Evolutionary conservation across 148 eudicot genomes (phyloP), one percentile per base, ranked within the genome.

Genomic region (Silene latifolia): DNA sequence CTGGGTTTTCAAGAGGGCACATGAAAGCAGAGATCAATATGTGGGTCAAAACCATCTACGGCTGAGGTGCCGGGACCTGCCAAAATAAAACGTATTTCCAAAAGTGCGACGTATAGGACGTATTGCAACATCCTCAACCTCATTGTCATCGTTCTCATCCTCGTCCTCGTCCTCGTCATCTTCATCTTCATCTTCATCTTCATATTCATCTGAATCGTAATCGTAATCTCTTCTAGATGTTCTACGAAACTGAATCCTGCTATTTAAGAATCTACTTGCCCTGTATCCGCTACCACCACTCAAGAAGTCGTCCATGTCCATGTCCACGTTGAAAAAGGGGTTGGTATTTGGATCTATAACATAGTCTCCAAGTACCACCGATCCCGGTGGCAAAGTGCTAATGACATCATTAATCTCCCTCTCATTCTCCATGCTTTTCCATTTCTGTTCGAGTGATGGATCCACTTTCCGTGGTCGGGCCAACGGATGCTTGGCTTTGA

Each of bases 381-480:
- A 80, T 51, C 93, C 93, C 4, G 93, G 96, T 72, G 80, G 83
- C 21, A 90, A 85, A 8, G 96, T 89, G 79, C 96, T 90, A 7
- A 88, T 82, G 82, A 92, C 96, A 54, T 92, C 96, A 42, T 82
- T 79, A 24, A 81, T 63, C 53, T 87, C 90, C 75, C 96, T 81
- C 61, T 90, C 93, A 17, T 80, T 74, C 82, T 92, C 96, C 27
- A 92, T 82, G 59, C 80, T 83, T 65, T 87, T 86, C 98, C 98
- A 92, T 81, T 89, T 88, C 83, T 87, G 91, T 53, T 84, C 93
- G 53, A 79, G 86, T 61, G 82, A 76, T 14, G 98, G 98, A 74
- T 92, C 96, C 68, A 92, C 90, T 63, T 90, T 90, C 63, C 93
- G 79, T 11, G 98, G 96, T 8, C 90, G 87, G 0, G 91, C 86